A percentile compares a stretch with the other conserved stretches of the same genome.
phyloP scores from a whole-genome alignment of 2,329 filamentous ascomycete genomes.

The Trichoderma citrinoviride region DNA sequence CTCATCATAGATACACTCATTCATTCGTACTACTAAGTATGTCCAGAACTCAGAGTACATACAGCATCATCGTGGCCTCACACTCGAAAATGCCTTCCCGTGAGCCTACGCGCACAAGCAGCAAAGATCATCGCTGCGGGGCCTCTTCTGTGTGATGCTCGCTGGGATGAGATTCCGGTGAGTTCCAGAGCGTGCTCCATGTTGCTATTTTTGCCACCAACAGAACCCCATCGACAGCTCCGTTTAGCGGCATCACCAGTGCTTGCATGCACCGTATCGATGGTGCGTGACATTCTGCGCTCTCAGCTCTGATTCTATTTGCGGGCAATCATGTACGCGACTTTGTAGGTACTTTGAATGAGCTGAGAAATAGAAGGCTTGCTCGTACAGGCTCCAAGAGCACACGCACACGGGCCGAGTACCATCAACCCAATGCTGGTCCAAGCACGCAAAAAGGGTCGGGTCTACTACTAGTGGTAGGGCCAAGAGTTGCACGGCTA shows the following conservation, averaged over 20 bases:
- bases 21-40: too few relatives aligned
- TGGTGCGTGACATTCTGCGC: too few relatives aligned
- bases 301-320: too few relatives aligned
- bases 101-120: neutral
- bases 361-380: neutral
- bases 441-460: constrained; percentile 2
- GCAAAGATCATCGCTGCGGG: neutral
- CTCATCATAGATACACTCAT: too few relatives aligned
- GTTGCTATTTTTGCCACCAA: constrained; percentile 9
- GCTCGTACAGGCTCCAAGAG: too few relatives aligned
- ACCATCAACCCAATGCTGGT: neutral
- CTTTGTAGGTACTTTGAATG: too few relatives aligned
- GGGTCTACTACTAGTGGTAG: constrained; percentile 5
- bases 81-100: neutral
- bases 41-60: too few relatives aligned
- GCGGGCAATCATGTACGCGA: too few relatives aligned
- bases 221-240: neutral
- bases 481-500: constrained; percentile 11
- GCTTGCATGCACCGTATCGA: too few relatives aligned
- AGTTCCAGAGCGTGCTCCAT: neutral
- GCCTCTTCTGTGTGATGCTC: neutral
- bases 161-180: constrained; percentile 1
- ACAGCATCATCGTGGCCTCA: neutral
- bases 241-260: too few relatives aligned
- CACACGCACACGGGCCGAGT: neutral